Conservation (phyloP, 2,329 filamentous ascomycete species). For the Beauveria varroae region DNA sequence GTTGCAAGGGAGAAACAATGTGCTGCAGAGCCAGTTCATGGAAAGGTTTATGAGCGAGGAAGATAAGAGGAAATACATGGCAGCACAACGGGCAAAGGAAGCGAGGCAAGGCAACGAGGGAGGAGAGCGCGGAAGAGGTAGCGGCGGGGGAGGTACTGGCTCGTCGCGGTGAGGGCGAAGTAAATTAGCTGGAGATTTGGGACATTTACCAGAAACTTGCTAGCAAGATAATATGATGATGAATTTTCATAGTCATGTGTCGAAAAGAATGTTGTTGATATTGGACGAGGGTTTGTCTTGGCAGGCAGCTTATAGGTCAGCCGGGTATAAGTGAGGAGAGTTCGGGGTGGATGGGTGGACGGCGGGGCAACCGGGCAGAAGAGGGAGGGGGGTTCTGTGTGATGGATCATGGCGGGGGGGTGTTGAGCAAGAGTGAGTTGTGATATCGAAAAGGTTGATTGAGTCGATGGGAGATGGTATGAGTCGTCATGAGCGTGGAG, state of each 20-base stretch:
- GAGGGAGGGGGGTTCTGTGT: neutral
- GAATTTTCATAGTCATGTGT: conserved; percentile 3
- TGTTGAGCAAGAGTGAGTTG: neutral
- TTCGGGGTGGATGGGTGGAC: neutral
- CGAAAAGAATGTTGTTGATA: neutral
- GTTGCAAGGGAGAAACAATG: conserved; percentile 37
- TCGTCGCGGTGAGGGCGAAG: neutral
- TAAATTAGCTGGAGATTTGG: neutral
- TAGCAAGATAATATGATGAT: neutral
- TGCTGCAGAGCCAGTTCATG: conserved; percentile 60
- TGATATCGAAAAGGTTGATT: neutral
- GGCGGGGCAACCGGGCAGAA: neutral
- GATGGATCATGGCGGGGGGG: neutral
- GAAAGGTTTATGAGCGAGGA: conserved; percentile 74
- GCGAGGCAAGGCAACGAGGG: neutral
- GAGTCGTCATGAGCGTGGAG: too few relatives aligned
- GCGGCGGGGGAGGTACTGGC: neutral
- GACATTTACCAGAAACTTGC: neutral
- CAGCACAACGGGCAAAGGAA: conserved; percentile 49
- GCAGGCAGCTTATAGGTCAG: neutral
- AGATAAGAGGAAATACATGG: conserved; percentile 64
- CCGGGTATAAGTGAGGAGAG: conserved; percentile 2
- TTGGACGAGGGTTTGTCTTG: conserved; percentile 3
- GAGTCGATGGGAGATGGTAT: too few relatives aligned
- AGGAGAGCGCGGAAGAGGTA: neutral